These are phyloP conservation scores for Falciphora oryzae DNA, from an alignment of 2,329 filamentous ascomycete species.

Conservation along the genomic window DNA sequence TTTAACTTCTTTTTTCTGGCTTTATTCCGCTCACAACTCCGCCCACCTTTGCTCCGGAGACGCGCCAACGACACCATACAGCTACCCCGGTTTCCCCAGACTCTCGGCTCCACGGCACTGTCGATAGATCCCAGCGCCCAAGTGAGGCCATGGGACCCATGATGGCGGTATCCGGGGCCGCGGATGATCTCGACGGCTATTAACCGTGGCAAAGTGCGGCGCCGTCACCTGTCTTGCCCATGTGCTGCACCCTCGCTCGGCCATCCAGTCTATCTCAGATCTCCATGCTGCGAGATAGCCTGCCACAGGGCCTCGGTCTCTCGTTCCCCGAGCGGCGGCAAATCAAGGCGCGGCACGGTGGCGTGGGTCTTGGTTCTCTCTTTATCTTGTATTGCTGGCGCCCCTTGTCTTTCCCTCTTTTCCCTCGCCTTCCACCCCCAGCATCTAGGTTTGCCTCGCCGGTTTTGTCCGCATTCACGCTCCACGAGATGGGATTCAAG, in stretches of 20 bases:
- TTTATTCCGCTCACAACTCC: background rate
- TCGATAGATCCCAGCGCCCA: too few relatives aligned
- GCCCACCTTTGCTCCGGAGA: background rate
- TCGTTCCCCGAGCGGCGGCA: background rate
- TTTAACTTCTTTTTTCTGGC: too few relatives aligned
- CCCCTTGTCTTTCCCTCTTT: background rate
- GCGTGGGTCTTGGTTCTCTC: background rate
- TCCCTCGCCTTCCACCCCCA: background rate
- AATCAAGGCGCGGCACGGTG: background rate
- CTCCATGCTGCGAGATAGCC: background rate
- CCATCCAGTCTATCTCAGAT: background rate
- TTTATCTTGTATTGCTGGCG: background rate
- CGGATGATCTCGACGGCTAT: background rate
- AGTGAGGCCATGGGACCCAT: too few relatives aligned
- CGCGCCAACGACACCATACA: background rate
- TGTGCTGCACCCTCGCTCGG: background rate
- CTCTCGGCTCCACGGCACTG: background rate
- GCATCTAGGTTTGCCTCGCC: background rate
- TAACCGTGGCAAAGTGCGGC: background rate
- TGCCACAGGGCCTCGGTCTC: background rate
- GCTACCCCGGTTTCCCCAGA: background rate
- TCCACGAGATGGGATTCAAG: slow-evolving; percentile 18
- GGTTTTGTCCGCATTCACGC: background rate
- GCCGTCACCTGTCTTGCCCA: background rate
- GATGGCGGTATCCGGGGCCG: background rate